These are phyloP conservation scores for Lotus japonicus DNA, from an alignment of 306 rosid genomes.

Conservation along the genomic window DNA sequence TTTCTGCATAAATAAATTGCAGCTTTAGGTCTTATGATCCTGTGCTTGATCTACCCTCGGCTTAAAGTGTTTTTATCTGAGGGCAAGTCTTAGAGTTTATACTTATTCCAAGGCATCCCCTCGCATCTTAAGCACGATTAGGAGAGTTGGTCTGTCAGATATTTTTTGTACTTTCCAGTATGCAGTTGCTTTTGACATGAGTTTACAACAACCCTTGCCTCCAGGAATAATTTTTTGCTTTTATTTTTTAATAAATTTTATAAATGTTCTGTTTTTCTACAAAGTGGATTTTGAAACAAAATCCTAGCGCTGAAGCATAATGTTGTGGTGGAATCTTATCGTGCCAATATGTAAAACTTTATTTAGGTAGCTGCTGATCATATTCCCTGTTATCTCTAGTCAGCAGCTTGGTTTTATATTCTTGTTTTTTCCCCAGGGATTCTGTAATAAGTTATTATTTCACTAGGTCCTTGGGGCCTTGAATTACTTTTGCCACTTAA, in stretches of 20 bases:
- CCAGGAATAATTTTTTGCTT: neutral
- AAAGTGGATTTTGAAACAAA: no score
- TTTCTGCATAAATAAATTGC: neutral
- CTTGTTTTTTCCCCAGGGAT: neutral
- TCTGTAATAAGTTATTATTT: neutral
- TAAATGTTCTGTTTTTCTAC: no score
- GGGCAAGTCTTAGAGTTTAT: neutral
- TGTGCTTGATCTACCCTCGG: neutral
- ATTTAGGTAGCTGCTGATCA: neutral
- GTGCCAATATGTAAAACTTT: neutral
- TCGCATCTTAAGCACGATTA: neutral
- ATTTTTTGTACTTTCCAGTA: neutral
- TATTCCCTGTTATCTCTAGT: neutral
- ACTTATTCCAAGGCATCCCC: neutral
- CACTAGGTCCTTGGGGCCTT: conserved; percentile 1
- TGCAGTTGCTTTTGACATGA: neutral
- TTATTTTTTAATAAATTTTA: no score
- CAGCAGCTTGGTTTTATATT: neutral
- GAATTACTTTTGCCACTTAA: conserved; percentile 6
- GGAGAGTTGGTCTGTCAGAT: neutral
- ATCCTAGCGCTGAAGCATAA: neutral
- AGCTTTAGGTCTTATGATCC: neutral
- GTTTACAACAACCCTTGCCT: neutral
- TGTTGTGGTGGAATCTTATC: neutral
- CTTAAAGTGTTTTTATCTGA: neutral